These are phyloP conservation scores for Paradendryphiella salina DNA, from an alignment of 2,329 filamentous ascomycete genomes.

Conservation along the genomic window DNA sequence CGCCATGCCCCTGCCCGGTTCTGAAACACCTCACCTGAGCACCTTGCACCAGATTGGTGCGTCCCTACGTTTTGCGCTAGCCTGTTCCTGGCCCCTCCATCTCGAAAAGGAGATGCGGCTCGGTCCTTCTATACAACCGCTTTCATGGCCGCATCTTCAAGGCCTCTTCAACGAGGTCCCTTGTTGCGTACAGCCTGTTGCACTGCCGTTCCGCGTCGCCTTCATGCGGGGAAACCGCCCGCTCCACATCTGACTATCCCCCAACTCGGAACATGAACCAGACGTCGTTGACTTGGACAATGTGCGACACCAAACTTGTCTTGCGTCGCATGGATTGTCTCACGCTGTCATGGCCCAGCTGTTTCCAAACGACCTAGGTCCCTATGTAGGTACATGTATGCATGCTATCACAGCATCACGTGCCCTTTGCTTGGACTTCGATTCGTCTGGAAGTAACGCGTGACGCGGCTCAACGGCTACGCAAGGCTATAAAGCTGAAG, in stretches of 20 bases:
- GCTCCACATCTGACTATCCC: conserved; percentile 7
- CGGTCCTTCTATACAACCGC: conserved; percentile 17
- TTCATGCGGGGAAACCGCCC: background rate
- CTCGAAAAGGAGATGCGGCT: conserved; percentile 22
- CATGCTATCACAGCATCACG: background rate
- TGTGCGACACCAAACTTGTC: background rate
- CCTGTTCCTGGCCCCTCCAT: conserved; percentile 20
- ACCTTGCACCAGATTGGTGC: conserved; percentile 8
- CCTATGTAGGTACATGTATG: background rate
- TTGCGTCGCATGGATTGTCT: conserved; percentile 3
- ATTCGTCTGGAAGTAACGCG: too few species aligned
- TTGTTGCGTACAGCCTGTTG: background rate
- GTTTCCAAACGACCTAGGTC: background rate
- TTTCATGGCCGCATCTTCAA: background rate
- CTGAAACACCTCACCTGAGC: conserved; percentile 16
- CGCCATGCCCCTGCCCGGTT: conserved; percentile 14
- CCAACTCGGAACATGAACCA: conserved; percentile 3
- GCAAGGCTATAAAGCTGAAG: too few species aligned
- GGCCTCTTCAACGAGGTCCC: background rate
- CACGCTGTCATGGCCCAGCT: background rate
- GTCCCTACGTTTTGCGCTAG: conserved; percentile 11
- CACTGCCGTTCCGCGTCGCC: background rate
- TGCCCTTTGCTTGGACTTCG: too few species aligned
- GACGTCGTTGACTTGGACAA: conserved; percentile 8
- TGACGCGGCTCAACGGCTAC: too few species aligned